phyloP scores from a whole-genome alignment of 2,329 filamentous ascomycete species.

The Ceratocystiopsis sp. region DNA sequence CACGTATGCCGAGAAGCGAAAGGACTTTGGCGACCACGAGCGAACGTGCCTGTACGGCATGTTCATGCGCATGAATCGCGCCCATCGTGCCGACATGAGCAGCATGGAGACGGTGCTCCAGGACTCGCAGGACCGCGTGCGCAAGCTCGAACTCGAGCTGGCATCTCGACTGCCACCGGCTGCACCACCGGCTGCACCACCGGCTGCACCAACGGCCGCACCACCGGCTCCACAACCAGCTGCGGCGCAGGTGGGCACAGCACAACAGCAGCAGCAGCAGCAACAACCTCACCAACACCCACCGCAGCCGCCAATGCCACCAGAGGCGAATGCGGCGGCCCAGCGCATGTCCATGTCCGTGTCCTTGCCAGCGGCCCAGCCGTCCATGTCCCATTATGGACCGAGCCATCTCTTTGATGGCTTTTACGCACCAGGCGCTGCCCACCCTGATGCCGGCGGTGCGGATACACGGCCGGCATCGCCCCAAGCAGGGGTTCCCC shows the following conservation, averaged over 20 bases:
- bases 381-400: no score
- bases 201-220: slow-evolving; percentile 18
- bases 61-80: slow-evolving; percentile 7
- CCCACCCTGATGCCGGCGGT: not conserved
- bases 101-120: slow-evolving; percentile 6
- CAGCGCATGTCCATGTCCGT: no score
- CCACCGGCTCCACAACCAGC: slow-evolving; percentile 7
- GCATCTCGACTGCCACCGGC: not conserved
- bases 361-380: not conserved
- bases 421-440: not conserved
- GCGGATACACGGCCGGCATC: not conserved
- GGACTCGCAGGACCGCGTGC: slow-evolving; percentile 7
- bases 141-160: slow-evolving; percentile 7
- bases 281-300: no score
- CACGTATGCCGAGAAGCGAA: slow-evolving; percentile 20
- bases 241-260: no score
- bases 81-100: slow-evolving; percentile 7
- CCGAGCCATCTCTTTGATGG: no score
- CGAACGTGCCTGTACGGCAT: slow-evolving; percentile 32
- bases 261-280: not conserved
- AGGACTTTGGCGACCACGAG: slow-evolving; percentile 27
- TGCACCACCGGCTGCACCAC: slow-evolving; percentile 9
- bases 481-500: no score
- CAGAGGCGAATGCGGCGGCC: no score
- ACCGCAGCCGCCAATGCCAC: not conserved